Evolutionary conservation across 2,329 filamentous ascomycete genomes (phyloP), one percentile per base, ranked within the genome.

Genomic region (Paramyrothecium roridum): DNA sequence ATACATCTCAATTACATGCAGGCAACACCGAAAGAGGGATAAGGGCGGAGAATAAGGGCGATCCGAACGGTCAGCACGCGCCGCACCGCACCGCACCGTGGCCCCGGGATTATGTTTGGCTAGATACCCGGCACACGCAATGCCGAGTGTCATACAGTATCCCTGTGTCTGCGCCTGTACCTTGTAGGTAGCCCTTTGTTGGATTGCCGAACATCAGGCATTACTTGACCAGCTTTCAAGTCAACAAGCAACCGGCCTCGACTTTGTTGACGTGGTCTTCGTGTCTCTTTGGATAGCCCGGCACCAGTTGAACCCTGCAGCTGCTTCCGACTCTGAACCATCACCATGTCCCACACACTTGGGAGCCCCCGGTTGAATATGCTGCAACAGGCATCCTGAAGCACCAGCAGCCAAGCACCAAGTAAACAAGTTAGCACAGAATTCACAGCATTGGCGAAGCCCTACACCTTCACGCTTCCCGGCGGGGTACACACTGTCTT

Each of bases 11-110:
- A 43, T 30, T 55, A 30, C 49, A 30, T 43, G 49, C 49, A 55
- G 51, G 33, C 22, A 55, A 54, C 43, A 48, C 56, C 48, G 48
- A 37, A 59, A 54, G 45, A 48, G 51, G 51, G 51, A 40, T 11
- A 22, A 55, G 40, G 54, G 55, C 61, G 59, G 52, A 53, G 37
- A 23, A 50, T 43, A 43, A 43, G 37, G 37, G 37, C 37, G 37
- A 43, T 43, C 37, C 13, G 37, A 19, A 16, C n/a, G 8, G 12
- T 43, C 37, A 43, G 37, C 13, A 13, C 37, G 37, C 37, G 37
- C 37, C 37, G 37, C 37, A 19, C 37, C 37, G 37, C 37, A 19
- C 37, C 37, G 37, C 37, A 43, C 37, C 37, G 37, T 19, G n/a
- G 37, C 37, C 37, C 37, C 37, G 37, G 37, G 37, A 8, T 43